Evolutionary conservation across 2,329 filamentous ascomycete genomes (phyloP), one percentile per base, ranked within the genome.

Genomic region (Fusarium caatingaense): DNA sequence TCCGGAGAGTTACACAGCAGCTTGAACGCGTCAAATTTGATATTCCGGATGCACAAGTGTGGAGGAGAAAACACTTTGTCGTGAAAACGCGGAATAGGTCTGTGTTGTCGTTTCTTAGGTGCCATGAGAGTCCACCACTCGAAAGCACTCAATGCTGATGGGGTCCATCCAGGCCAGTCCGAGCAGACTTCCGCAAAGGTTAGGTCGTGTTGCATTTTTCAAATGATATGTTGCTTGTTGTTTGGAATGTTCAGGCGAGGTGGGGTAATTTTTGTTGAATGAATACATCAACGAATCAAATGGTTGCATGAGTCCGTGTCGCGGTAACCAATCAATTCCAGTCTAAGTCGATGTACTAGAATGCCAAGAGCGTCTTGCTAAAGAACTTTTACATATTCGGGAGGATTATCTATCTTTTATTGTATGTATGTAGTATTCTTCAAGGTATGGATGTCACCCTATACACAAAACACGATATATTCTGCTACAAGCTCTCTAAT

Each of bases 1-100:
- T 40, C 53, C 7, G 37, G 16, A 0, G 60, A 56, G 30, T 66
- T 66, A 9, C 53, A 62, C 9, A 66, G 16, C 0, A 47, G 11
- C 12, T 59, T 61, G n/a, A 69, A 65, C 3, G 67, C 65, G 4
- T 59, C 46, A 2, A 69, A 66, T 4, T 12, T 37, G 3, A 12
- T n/a, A 10, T 37, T n/a, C 18, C 34, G 6, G 1, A 37, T 6
- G 6, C 34, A 37, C 34, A 37, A 37, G 2, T 37, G 34, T n/a
- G 34, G 34, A 37, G 34, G 34, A 2, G 34, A 37, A n/a, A n/a
- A 37, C 18, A n/a, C 34, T 4, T 37, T 37, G 34, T 37, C 18
- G 9, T 37, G 34, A 12, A n/a, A 37, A 2, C 34, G 34, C 6
- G 34, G 34, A 4, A 37, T n/a, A 12, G 34, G 34, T 6, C 34